Evolutionary conservation across 2,329 filamentous ascomycete species (phyloP).

Genomic region (Scytalidium lignicola): DNA sequence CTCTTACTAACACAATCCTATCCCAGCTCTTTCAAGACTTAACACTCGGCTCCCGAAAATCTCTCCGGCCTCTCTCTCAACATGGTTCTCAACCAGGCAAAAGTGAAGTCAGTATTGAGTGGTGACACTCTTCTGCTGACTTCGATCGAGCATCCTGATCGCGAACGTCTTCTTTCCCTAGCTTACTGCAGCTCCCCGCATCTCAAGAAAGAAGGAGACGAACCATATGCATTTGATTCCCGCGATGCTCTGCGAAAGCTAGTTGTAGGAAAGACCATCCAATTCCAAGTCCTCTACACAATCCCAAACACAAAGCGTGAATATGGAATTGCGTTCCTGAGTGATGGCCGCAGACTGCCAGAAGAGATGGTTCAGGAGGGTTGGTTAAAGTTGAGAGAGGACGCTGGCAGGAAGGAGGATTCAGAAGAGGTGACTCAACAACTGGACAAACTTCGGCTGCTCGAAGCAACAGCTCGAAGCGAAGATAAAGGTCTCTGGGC

Average conservation of each 20-base stretch:
- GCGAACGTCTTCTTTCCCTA: conserved; percentile 82
- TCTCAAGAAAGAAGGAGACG: conserved; percentile 82
- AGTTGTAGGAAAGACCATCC: conserved; percentile 78
- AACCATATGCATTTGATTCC: conserved; percentile 89
- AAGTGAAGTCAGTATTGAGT: conserved; percentile 90
- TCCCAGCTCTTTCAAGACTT: conserved; percentile 9
- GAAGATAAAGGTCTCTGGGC: conserved; percentile 81
- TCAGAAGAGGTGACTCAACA: conserved; percentile 66
- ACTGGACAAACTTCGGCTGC: conserved; percentile 70
- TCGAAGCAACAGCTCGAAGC: conserved; percentile 73
- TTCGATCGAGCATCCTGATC: conserved; percentile 72
- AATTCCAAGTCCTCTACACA: conserved; percentile 81
- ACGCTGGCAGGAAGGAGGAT: conserved; percentile 88
- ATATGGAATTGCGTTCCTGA: conserved; percentile 75
- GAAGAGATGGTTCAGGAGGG: conserved; percentile 82
- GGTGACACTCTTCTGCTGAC: conserved; percentile 87
- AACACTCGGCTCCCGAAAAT: conserved; percentile 17
- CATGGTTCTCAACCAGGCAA: conserved; percentile 45
- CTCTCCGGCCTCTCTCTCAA: conserved; percentile 25
- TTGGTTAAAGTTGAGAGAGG: conserved; percentile 90
- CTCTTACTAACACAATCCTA: not conserved
- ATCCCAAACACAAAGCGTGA: conserved; percentile 82
- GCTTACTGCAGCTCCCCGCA: conserved; percentile 90
- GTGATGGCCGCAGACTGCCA: conserved; percentile 71
- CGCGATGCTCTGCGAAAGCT: conserved; percentile 85